These are phyloP conservation scores for Trifolium pratense DNA, from an alignment of 306 rosid species.

Conservation along the genomic window DNA sequence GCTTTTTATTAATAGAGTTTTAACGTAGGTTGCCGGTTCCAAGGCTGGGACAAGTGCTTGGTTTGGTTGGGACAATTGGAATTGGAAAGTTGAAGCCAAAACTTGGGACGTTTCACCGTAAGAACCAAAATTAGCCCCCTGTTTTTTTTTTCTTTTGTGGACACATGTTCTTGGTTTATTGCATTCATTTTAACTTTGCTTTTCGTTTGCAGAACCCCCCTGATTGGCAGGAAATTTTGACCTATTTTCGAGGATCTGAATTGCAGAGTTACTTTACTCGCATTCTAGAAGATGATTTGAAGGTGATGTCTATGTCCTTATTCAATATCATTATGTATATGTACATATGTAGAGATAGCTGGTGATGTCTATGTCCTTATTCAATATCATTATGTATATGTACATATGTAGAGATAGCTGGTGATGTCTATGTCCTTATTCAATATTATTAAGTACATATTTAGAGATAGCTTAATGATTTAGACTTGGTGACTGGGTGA, in stretches of 20 bases:
- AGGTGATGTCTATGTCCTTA: no score
- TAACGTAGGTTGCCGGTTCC: constrained; percentile 88
- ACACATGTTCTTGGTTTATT: constrained; percentile 5
- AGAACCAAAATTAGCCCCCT: background rate
- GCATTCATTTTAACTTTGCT: constrained; percentile 23
- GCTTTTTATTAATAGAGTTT: constrained; percentile 20
- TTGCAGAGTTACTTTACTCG: constrained; percentile 95
- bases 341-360: no score
- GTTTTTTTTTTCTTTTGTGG: background rate
- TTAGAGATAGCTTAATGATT: no score
- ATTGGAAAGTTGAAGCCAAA: constrained; percentile 98
- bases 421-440: no score
- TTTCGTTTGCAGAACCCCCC: constrained; percentile 77
- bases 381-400: no score
- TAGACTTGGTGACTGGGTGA: background rate
- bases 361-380: constrained; percentile 6
- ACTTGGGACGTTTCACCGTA: constrained; percentile 93
- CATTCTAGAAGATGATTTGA: constrained; percentile 86
- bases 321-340: no score
- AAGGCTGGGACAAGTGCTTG: constrained; percentile 97
- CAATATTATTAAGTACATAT: no score
- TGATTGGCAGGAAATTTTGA: constrained; percentile 97
- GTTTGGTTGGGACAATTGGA: constrained; percentile 95
- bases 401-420: no score
- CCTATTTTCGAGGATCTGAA: constrained; percentile 94